Conservation (phyloP, 441 rosid genomes). For the Populus hybrid region DNA sequence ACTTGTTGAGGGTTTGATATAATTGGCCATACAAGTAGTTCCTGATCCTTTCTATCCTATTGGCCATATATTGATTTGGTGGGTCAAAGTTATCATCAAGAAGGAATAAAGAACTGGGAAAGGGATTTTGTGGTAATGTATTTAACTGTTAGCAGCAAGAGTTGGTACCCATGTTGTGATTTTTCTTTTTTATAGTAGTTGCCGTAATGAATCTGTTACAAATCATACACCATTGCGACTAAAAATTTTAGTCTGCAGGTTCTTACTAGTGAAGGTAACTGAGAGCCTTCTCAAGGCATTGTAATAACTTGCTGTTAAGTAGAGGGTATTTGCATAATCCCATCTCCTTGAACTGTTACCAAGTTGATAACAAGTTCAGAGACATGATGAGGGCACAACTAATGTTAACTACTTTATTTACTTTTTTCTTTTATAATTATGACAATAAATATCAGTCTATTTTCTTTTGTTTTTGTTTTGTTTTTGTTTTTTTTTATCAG, state of each 20-base stretch:
- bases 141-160: not conserved
- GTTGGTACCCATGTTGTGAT: not conserved
- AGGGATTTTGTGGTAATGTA: not conserved
- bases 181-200: not conserved
- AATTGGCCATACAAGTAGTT: not conserved
- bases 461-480: not conserved
- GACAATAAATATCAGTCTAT: not conserved
- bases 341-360: not conserved
- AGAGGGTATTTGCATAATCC: not conserved
- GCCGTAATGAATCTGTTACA: not conserved
- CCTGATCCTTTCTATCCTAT: not conserved
- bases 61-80: not conserved
- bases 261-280: not conserved
- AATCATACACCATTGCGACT: not conserved
- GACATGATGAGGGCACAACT: not conserved
- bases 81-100: not conserved
- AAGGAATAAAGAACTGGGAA: not conserved
- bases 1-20: not conserved
- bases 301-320: not conserved
- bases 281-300: not conserved
- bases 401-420: not conserved
- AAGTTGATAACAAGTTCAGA: not conserved
- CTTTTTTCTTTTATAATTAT: not conserved
- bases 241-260: not conserved
- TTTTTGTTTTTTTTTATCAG: constrained; percentile 22